Base-by-base conservation (phyloP, 371 early-diverging fungal genomes). In the Apophysomyces sp. region DNA sequence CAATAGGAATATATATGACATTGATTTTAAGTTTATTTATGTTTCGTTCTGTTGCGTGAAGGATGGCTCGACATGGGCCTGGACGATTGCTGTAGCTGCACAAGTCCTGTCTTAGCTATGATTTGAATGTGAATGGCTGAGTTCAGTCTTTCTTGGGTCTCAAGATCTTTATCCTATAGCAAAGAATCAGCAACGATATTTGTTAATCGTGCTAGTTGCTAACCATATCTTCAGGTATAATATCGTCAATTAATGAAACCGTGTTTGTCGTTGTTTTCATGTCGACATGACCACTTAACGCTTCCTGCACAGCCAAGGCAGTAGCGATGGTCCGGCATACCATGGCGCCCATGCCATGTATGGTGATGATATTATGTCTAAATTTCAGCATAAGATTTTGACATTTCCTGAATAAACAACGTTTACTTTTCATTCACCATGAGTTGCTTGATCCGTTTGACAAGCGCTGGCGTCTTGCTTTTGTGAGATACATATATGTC, bases 281-380 rank as follows among this genome's bases (percentile, higher is more conserved):
- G 4, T 71, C 60, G 18, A 84, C 69, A 61, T 83, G 81, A 58
- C 78, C 65, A 34, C 75, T 66, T 18, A 86, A 55, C 2, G 69
- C 74, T 32, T 68, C 66, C 58, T 85, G 80, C 4, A 74, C 69
- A 8, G 73, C 72, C 27, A 74, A 64, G 3, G 90, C 86, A 30
- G 89, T 74, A 7, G 76, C 62, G 37, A 86, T 76, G 0, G 91
- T 85, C 12, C 79, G 76, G 8, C 64, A 58, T 8, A 92, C 72
- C 57, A 86, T 84, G 2, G 89, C 89, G n/a, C 92, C 91, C 53
- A 92, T 74, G 8, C 89, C 91, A 60, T 90, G 91, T 40, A 92
- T 69, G 2, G 83, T 84, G 2, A 88, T 71, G 27, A 57, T 60
- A 6, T 68, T 67, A 52, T 68, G 65, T 32, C 81, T 86, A 60